phyloP scores from a whole-genome alignment of 2,329 filamentous ascomycete species.

The Paecilomyces sp. region DNA sequence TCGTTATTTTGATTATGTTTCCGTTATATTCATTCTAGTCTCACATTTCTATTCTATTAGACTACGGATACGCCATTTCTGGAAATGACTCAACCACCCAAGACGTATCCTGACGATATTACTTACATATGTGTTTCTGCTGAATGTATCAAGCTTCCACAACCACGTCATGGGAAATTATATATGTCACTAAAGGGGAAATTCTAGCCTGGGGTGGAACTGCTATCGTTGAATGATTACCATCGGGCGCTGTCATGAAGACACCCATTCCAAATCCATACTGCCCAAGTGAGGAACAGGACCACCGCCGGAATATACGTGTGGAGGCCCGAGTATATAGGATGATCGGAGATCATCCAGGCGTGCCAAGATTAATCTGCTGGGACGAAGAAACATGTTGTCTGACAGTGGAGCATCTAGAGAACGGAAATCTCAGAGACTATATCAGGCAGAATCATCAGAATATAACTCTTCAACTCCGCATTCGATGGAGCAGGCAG shows the following conservation, averaged over 20 bases:
- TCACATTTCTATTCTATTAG: too few relatives aligned
- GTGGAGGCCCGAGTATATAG: slow-evolving; percentile 4
- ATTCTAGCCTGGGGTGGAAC: slow-evolving; percentile 5
- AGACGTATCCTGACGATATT: too few relatives aligned
- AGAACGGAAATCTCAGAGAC: slow-evolving; percentile 11
- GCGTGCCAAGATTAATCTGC: slow-evolving; percentile 8
- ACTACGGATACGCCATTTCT: too few relatives aligned
- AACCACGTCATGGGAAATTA: slow-evolving; percentile 2
- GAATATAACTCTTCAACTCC: slow-evolving; percentile 6
- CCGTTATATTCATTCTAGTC: too few relatives aligned
- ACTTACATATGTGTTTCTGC: too few relatives aligned
- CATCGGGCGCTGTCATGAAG: slow-evolving; percentile 7
- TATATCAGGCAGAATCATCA: slow-evolving; percentile 7
- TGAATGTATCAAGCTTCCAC: too few relatives aligned
- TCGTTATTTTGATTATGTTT: too few relatives aligned
- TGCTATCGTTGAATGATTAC: slow-evolving; percentile 6
- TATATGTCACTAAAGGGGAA: slow-evolving; percentile 6
- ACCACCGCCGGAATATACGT: neutral
- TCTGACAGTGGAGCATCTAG: slow-evolving; percentile 11
- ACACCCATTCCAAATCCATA: slow-evolving; percentile 10
- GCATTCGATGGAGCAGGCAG: slow-evolving; percentile 10
- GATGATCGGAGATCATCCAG: slow-evolving; percentile 13
- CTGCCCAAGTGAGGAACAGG: slow-evolving; percentile 6
- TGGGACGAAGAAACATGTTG: slow-evolving; percentile 12
- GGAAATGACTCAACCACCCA: too few relatives aligned